These are phyloP conservation scores for Nepenthes alata DNA, from an alignment of 179 eudicot genomes.

Conservation along the genomic window DNA sequence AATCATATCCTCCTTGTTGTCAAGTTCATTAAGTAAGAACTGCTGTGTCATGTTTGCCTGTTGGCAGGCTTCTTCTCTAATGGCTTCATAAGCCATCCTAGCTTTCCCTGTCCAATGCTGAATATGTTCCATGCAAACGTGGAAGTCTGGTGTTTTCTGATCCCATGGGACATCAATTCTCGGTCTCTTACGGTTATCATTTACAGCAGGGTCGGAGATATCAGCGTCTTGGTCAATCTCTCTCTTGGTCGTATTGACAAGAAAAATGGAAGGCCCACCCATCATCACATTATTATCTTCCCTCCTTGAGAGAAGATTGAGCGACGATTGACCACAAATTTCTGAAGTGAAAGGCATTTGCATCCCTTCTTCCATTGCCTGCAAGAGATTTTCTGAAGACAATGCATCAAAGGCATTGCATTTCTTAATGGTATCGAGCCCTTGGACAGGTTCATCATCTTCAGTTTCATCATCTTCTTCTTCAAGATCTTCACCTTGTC, in stretches of 20 bases:
- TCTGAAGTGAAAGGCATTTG: slow-evolving; percentile 29
- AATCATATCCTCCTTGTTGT: slow-evolving; percentile 31
- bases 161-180: slow-evolving; percentile 45
- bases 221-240: slow-evolving; percentile 8
- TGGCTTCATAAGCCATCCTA: slow-evolving; percentile 26
- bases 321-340: slow-evolving; percentile 33
- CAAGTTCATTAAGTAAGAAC: slow-evolving; percentile 21
- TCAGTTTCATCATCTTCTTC: slow-evolving; percentile 28
- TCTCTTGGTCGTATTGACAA: slow-evolving; percentile 5
- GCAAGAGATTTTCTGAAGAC: slow-evolving; percentile 39
- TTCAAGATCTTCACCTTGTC: slow-evolving; percentile 16
- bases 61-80: slow-evolving; percentile 20
- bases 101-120: slow-evolving; percentile 32
- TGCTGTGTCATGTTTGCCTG: slow-evolving; percentile 28
- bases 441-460: slow-evolving; percentile 34
- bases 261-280: slow-evolving; percentile 26
- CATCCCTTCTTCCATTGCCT: slow-evolving; percentile 41
- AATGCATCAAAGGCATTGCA: slow-evolving; percentile 25
- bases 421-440: slow-evolving; percentile 25
- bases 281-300: slow-evolving; percentile 27
- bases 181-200: slow-evolving; percentile 38
- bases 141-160: slow-evolving; percentile 25
- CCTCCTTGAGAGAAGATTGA: slow-evolving; percentile 27
- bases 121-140: slow-evolving; percentile 40
- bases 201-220: slow-evolving; percentile 15